Conservation (phyloP, 2,329 filamentous ascomycete species). For the Colletotrichum siamense region DNA sequence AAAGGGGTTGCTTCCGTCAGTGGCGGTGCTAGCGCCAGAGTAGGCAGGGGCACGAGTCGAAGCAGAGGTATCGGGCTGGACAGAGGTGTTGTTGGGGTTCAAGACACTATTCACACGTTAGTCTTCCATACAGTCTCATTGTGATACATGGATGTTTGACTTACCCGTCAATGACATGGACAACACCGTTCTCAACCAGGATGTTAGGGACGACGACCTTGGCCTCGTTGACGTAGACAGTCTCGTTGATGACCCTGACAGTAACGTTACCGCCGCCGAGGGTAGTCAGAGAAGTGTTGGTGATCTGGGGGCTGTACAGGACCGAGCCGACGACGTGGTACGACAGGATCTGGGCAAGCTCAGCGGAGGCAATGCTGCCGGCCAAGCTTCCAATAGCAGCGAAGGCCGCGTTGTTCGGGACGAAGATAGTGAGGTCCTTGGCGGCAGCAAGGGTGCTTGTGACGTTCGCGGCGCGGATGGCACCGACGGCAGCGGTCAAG, state of each 20-base stretch:
- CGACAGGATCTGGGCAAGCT: constrained; percentile 58
- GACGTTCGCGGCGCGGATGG: constrained; percentile 49
- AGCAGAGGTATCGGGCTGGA: constrained; percentile 45
- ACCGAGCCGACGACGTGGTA: constrained; percentile 69
- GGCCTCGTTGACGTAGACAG: constrained; percentile 52
- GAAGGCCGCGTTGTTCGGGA: constrained; percentile 66
- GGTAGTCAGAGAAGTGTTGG: constrained; percentile 24
- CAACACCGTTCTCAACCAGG: constrained; percentile 59
- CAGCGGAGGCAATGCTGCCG: constrained; percentile 46
- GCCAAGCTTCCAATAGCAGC: constrained; percentile 59
- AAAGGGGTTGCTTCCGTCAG: constrained; percentile 53
- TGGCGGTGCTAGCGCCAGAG: constrained; percentile 53
- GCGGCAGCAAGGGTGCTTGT: constrained; percentile 43
- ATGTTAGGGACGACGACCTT: constrained; percentile 54
- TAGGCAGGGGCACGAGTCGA: constrained; percentile 58
- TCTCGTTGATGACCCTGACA: constrained; percentile 46
- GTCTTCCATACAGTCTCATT: background rate
- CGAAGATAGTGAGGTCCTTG: constrained; percentile 67
- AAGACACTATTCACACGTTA: constrained; percentile 49
- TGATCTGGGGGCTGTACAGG: constrained; percentile 49
- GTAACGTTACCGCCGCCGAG: constrained; percentile 29
- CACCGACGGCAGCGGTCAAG: constrained; percentile 50
- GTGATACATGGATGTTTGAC: constrained; percentile 21
- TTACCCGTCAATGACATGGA: constrained; percentile 64
- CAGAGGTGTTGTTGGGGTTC: constrained; percentile 57